Percentiles rank a stretch among this genome's conserved stretches.
phyloP scores from a whole-genome alignment of 768 basidiomycete species.

The Chalciporus chontae region DNA sequence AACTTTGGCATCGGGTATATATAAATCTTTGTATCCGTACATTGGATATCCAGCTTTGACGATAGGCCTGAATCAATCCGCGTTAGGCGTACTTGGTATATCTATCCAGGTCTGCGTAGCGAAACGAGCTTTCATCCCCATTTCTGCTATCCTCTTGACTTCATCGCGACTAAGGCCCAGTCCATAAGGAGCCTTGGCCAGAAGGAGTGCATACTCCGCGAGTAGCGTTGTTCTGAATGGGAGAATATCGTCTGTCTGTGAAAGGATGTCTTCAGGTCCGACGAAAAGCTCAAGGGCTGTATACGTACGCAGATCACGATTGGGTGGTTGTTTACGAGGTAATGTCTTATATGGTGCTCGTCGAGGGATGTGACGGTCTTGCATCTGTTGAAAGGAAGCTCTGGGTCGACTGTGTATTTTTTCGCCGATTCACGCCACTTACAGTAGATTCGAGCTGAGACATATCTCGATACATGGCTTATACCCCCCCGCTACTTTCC shows the following conservation, averaged over 20 bases:
- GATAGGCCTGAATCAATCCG: background rate
- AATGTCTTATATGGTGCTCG: slow-evolving; percentile 69
- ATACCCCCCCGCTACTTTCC: slow-evolving; percentile 25
- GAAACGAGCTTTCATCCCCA: slow-evolving; percentile 49
- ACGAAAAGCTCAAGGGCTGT: background rate
- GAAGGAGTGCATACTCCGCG: slow-evolving; percentile 76
- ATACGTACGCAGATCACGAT: slow-evolving; percentile 68
- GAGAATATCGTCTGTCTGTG: slow-evolving; percentile 78
- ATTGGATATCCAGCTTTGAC: too few species aligned
- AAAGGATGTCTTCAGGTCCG: background rate
- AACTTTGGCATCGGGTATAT: too few species aligned
- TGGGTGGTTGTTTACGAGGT: slow-evolving; percentile 61
- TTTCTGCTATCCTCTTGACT: slow-evolving; percentile 52
- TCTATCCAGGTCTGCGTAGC: background rate
- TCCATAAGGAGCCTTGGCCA: slow-evolving; percentile 69
- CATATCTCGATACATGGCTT: slow-evolving; percentile 76
- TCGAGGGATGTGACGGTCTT: slow-evolving; percentile 66
- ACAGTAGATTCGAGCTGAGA: slow-evolving; percentile 75
- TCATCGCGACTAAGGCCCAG: slow-evolving; percentile 62
- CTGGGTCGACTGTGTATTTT: background rate
- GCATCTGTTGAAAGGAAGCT: slow-evolving; percentile 39
- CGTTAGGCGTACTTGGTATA: background rate
- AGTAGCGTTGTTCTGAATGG: slow-evolving; percentile 72
- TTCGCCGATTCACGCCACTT: slow-evolving; percentile 24
- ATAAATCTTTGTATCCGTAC: too few species aligned